Evolutionary conservation across 2,329 filamentous ascomycete genomes (phyloP), one percentile per base, ranked within the genome.

Genomic region (Penicillium sp.): DNA sequence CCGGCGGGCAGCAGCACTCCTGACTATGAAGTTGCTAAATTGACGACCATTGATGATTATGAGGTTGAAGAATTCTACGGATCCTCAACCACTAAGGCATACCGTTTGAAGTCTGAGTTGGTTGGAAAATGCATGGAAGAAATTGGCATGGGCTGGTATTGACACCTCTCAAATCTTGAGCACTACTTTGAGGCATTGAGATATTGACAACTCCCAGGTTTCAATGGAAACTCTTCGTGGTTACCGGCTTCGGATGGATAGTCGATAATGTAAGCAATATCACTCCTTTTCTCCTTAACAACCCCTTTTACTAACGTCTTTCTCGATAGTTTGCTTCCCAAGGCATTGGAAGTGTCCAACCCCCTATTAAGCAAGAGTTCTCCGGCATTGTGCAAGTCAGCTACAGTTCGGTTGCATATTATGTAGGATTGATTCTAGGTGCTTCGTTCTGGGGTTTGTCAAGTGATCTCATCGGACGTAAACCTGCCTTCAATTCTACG

Each of bases 221-320:
- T 13, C 77, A 79, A 67, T 88, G 84, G 84, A 82, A 86, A 64
- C 78, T 89, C 1, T 88, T 88, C 66, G 68, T 82, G 27, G 84
- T 89, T 15, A 83, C 87, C 33, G 86, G 86, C 1, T 89, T 89
- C 61, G 87, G 87, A 25, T 89, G 86, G 86, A 84, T 86, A 5
- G 82, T 82, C 47, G 87, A 89, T 71, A 89, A 89, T 38, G 67
- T 72, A 46, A 21, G 59, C 46, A 46, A 33, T 8, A 5, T 10
- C 27, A 21, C 19, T 53, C 38, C 3, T 2, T 13, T 29, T 29
- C 10, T 8, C 15, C 25, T 29, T 29, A 3, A 1, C 2, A 29
- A 1, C 9, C n/a, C 15, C 39, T 4, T 13, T 36, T 16, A 15
- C 47, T 46, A 38, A 55, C 16, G 3, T 23, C 3, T 15, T 6